Evolutionary conservation across 352 stramenopile species (phyloP).

Genomic region (Hyaloperonospora brassicae): DNA sequence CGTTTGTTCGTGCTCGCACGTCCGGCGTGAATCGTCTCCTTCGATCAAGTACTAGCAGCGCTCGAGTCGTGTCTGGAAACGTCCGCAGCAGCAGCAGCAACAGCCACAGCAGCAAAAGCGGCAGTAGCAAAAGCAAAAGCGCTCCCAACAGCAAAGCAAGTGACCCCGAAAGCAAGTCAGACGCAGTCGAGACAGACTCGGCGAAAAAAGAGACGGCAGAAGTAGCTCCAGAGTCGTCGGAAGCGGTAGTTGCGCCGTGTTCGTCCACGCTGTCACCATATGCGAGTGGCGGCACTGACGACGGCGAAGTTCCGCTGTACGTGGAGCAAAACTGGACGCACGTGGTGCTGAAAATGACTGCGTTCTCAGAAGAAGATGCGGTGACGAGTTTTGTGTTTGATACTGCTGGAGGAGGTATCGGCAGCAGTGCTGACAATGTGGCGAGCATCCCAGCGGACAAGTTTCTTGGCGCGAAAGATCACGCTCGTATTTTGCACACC

Average conservation of each 20-base stretch:
- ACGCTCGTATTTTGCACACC: constrained; percentile 51
- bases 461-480: constrained; percentile 37
- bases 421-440: constrained; percentile 39
- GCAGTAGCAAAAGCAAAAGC: constrained; percentile 24
- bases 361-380: constrained; percentile 62
- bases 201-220: constrained; percentile 12
- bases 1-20: constrained; percentile 44
- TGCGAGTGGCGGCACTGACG: constrained; percentile 18
- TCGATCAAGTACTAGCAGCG: constrained; percentile 35
- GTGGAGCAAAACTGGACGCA: constrained; percentile 50
- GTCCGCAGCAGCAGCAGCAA: constrained; percentile 6
- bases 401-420: constrained; percentile 41
- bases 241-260: neutral
- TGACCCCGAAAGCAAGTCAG: constrained; percentile 1
- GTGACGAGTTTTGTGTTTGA: constrained; percentile 73
- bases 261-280: constrained; percentile 12
- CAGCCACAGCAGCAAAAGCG: constrained; percentile 8
- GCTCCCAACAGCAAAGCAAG: constrained; percentile 14
- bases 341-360: constrained; percentile 81
- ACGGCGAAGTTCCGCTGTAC: constrained; percentile 22
- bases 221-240: constrained; percentile 2
- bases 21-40: constrained; percentile 58
- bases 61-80: constrained; percentile 11
- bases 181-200: constrained; percentile 6
- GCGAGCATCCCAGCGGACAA: constrained; percentile 74